Conservation (phyloP, 2,329 filamentous ascomycete species). For the Colletotrichum coccodes region DNA sequence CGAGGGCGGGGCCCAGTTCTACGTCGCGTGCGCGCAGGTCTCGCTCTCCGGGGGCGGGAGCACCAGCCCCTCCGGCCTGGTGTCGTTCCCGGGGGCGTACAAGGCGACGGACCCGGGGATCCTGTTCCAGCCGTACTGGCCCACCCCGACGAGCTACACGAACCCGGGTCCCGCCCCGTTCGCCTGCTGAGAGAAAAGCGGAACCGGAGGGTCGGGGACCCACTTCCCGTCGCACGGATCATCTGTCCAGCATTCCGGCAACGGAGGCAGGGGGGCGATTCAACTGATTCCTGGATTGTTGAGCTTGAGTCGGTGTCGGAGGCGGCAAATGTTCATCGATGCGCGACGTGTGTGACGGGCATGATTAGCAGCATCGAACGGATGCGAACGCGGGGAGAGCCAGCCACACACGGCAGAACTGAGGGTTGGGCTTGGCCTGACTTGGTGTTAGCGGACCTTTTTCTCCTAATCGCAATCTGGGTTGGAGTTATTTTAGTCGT, state of each 20-base stretch:
- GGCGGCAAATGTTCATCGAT: neutral
- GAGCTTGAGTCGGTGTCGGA: neutral
- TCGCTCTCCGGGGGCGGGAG: slow-evolving; percentile 53
- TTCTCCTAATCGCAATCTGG: slow-evolving; percentile 8
- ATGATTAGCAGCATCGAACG: neutral
- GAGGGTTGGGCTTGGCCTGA: no score
- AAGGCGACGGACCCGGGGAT: slow-evolving; percentile 51
- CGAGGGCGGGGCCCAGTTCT: slow-evolving; percentile 56
- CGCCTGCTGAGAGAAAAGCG: slow-evolving; percentile 23
- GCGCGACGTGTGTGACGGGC: neutral
- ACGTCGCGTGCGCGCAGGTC: slow-evolving; percentile 53
- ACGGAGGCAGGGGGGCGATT: neutral
- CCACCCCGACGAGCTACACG: slow-evolving; percentile 49
- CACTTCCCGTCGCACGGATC: neutral
- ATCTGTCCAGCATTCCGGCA: neutral
- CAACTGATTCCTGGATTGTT: neutral
- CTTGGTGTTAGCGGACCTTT: slow-evolving; percentile 25
- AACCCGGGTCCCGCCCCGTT: slow-evolving; percentile 34
- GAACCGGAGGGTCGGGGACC: neutral
- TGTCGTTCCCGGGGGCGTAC: slow-evolving; percentile 55
- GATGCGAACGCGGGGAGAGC: neutral
- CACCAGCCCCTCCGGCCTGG: slow-evolving; percentile 44
- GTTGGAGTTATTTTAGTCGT: neutral
- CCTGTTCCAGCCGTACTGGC: slow-evolving; percentile 55
- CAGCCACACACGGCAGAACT: neutral